phyloP scores from a whole-genome alignment of 2,329 filamentous ascomycete genomes.

The Sphaerulina musiva region DNA sequence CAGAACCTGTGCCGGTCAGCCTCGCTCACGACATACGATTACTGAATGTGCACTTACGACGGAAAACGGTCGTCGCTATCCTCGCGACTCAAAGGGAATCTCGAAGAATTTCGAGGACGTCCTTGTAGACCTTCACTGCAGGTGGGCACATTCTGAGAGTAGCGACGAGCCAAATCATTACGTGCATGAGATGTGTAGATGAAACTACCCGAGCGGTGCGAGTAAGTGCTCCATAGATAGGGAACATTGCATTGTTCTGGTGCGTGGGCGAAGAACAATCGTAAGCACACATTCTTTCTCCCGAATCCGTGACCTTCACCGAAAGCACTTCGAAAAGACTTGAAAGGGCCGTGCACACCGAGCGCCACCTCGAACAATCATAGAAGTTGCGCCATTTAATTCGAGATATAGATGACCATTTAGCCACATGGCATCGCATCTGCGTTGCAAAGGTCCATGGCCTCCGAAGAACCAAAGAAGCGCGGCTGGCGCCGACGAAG shows the following conservation, averaged over 20 bases:
- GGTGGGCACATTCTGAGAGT: slow-evolving; percentile 29
- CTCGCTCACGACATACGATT: neutral
- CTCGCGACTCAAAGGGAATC: slow-evolving; percentile 19
- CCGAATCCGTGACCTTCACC: slow-evolving; percentile 8
- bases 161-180: slow-evolving; percentile 8
- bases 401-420: neutral
- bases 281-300: slow-evolving; percentile 26
- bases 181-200: neutral
- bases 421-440: slow-evolving; percentile 8
- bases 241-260: slow-evolving; percentile 15
- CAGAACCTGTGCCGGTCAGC: neutral
- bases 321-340: slow-evolving; percentile 3
- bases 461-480: slow-evolving; percentile 9
- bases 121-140: slow-evolving; percentile 24
- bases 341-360: slow-evolving; percentile 16
- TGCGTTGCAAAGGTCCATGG: slow-evolving; percentile 11
- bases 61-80: too few relatives aligned
- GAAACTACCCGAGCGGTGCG: neutral
- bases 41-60: too few relatives aligned
- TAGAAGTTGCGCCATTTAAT: neutral
- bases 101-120: slow-evolving; percentile 25
- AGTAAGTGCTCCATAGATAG: slow-evolving; percentile 8
- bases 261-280: slow-evolving; percentile 30
- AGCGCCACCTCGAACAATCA: slow-evolving; percentile 6
- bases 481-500: slow-evolving; percentile 17